These are phyloP conservation scores for Acanthamoeba healyi DNA, from an alignment of 208 protist genomes.

Conservation along the genomic window DNA sequence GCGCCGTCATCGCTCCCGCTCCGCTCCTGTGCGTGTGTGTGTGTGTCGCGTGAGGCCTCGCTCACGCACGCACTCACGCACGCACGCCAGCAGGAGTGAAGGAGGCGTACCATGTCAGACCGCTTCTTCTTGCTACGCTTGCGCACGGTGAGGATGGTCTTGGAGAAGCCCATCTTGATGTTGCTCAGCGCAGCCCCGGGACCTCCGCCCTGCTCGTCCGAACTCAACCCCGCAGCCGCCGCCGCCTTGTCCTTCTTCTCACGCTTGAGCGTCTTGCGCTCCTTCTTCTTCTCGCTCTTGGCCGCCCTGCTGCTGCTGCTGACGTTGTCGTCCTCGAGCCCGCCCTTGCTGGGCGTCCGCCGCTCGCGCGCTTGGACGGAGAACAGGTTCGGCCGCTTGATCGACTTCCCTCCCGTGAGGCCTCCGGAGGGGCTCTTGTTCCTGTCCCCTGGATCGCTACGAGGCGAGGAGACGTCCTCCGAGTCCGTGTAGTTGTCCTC, in stretches of 20 bases:
- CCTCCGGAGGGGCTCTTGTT: too few relatives aligned
- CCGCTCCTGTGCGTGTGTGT: too few relatives aligned
- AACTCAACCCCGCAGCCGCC: neutral
- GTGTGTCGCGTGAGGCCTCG: too few relatives aligned
- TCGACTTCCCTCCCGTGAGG: too few relatives aligned
- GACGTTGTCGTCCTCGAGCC: neutral
- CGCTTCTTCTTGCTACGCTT: slow-evolving; percentile 38
- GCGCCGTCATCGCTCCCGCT: too few relatives aligned
- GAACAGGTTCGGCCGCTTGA: neutral
- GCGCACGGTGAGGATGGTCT: slow-evolving; percentile 34
- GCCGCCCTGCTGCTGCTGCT: too few relatives aligned
- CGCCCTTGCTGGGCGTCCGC: neutral
- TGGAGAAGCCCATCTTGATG: neutral
- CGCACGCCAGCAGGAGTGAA: neutral
- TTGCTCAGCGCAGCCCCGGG: neutral
- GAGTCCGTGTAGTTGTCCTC: neutral
- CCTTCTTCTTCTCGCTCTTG: neutral
- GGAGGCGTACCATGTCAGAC: neutral
- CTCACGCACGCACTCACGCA: too few relatives aligned
- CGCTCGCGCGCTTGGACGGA: neutral
- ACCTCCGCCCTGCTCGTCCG: neutral
- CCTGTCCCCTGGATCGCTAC: too few relatives aligned
- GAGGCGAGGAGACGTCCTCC: neutral
- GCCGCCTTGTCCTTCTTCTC: neutral
- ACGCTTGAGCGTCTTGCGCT: neutral